Evolutionary conservation across 371 early-diverging fungal genomes (phyloP).

Genomic region (Apophysomyces trapeziformis): DNA sequence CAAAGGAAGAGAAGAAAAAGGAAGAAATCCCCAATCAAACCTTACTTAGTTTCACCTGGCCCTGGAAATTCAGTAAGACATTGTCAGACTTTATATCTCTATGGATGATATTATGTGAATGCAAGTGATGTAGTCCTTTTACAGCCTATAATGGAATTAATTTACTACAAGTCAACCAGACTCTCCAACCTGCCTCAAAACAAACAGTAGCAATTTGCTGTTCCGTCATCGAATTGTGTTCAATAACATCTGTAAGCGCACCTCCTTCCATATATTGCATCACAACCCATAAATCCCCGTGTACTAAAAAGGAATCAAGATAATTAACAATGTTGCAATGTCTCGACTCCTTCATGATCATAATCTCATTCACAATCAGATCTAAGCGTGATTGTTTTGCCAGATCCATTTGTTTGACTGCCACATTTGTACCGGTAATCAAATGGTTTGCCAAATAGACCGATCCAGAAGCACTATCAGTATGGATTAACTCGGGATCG

Average conservation of each 20-base stretch:
- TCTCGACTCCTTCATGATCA: slow-evolving; percentile 95
- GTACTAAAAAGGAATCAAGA: slow-evolving; percentile 88
- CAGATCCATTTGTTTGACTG: slow-evolving; percentile 97
- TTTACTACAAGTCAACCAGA: background rate
- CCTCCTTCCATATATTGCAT: slow-evolving; percentile 99
- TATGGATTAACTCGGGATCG: background rate
- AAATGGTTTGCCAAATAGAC: slow-evolving; percentile 85
- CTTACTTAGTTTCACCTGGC: slow-evolving; percentile 73
- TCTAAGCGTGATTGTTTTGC: slow-evolving; percentile 91
- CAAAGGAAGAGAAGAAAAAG: background rate
- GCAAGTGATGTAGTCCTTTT: slow-evolving; percentile 82
- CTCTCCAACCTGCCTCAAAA: slow-evolving; percentile 63
- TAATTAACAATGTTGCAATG: slow-evolving; percentile 97
- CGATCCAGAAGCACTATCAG: slow-evolving; percentile 85
- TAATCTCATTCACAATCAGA: slow-evolving; percentile 95
- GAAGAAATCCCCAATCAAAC: background rate
- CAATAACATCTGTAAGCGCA: slow-evolving; percentile 94
- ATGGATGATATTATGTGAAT: slow-evolving; percentile 61
- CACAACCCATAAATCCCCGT: slow-evolving; percentile 92
- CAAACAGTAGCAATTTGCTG: slow-evolving; percentile 90
- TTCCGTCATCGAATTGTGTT: slow-evolving; percentile 88
- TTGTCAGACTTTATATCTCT: slow-evolving; percentile 93
- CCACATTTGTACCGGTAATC: slow-evolving; percentile 72
- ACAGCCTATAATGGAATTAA: slow-evolving; percentile 35
- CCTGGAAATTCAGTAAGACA: slow-evolving; percentile 74